phyloP scores from a whole-genome alignment of 495 filamentous ascomycete genomes.

The Aspergillus sclerotiicarbonarius region DNA sequence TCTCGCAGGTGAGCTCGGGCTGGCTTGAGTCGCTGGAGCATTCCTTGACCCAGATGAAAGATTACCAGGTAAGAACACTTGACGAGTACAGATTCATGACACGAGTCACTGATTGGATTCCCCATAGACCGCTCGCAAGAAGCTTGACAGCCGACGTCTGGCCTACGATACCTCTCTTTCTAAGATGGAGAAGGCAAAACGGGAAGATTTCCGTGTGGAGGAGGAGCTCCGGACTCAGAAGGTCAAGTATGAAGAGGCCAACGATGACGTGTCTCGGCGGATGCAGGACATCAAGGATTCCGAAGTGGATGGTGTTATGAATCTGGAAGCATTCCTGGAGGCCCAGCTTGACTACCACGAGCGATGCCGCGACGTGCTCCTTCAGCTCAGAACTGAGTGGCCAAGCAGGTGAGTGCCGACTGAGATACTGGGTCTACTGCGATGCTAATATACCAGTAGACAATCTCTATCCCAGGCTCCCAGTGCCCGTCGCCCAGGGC shows the following conservation, averaged over 20 bases:
- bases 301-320: slow-evolving; percentile 78
- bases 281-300: slow-evolving; percentile 98
- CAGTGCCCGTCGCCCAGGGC: slow-evolving; percentile 38
- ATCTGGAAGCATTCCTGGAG: slow-evolving; percentile 80
- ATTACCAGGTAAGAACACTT: slow-evolving; percentile 71
- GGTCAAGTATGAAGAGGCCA: slow-evolving; percentile 94
- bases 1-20: slow-evolving; percentile 73
- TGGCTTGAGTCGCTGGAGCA: slow-evolving; percentile 93
- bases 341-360: slow-evolving; percentile 91
- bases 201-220: slow-evolving; percentile 88
- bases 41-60: slow-evolving; percentile 92
- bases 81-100: slow-evolving; percentile 3
- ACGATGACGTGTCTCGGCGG: slow-evolving; percentile 84
- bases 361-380: slow-evolving; percentile 72
- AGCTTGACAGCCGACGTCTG: slow-evolving; percentile 86
- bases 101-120: slow-evolving; percentile 9
- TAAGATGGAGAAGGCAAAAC: slow-evolving; percentile 93
- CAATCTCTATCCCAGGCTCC: slow-evolving; percentile 27
- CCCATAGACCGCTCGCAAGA: slow-evolving; percentile 76
- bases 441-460: slow-evolving; percentile 23
- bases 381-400: slow-evolving; percentile 68
- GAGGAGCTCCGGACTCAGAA: slow-evolving; percentile 91
- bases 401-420: slow-evolving; percentile 52
- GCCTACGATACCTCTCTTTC: slow-evolving; percentile 87
- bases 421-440: neutral